A percentile compares a stretch with the other conserved stretches of the same genome.
These are phyloP conservation scores for Rosellinia necatrix DNA, from an alignment of 2,329 filamentous ascomycete genomes.

Conservation along the genomic window DNA sequence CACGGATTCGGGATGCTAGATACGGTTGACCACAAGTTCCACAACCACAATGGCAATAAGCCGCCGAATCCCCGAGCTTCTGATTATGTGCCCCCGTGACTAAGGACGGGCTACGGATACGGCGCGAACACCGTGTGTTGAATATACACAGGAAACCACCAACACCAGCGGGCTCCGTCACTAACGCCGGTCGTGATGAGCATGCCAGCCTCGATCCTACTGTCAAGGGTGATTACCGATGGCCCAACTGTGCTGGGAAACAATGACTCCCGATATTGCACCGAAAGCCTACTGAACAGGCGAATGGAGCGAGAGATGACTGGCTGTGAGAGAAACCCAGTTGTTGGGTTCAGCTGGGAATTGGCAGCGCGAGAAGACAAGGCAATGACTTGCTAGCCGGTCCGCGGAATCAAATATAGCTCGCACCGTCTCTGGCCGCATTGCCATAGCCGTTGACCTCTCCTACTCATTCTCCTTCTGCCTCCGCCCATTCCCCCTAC, in stretches of 20 bases:
- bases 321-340: background rate
- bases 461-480: constrained; percentile 9
- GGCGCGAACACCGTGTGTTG: background rate
- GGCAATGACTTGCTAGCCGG: constrained; percentile 6
- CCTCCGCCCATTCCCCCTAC: no score
- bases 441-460: constrained; percentile 8
- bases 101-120: background rate
- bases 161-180: no score
- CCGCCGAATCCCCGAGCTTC: background rate
- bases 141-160: background rate
- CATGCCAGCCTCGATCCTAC: background rate
- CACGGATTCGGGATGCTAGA: no score
- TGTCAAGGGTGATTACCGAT: background rate
- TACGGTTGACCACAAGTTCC: background rate
- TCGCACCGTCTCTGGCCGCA: constrained; percentile 5
- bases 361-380: constrained; percentile 10
- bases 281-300: background rate
- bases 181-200: constrained; percentile 2
- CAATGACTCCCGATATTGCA: constrained; percentile 8
- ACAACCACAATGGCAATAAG: no score
- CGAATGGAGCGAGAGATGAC: constrained; percentile 9
- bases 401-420: constrained; percentile 10
- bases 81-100: background rate
- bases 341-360: constrained; percentile 16
- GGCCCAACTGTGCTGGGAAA: background rate